A percentile compares a stretch with the other conserved stretches of the same genome.
These are phyloP conservation scores for Colletotrichum horii DNA, from an alignment of 2,329 filamentous ascomycete genomes.

Conservation along the genomic window DNA sequence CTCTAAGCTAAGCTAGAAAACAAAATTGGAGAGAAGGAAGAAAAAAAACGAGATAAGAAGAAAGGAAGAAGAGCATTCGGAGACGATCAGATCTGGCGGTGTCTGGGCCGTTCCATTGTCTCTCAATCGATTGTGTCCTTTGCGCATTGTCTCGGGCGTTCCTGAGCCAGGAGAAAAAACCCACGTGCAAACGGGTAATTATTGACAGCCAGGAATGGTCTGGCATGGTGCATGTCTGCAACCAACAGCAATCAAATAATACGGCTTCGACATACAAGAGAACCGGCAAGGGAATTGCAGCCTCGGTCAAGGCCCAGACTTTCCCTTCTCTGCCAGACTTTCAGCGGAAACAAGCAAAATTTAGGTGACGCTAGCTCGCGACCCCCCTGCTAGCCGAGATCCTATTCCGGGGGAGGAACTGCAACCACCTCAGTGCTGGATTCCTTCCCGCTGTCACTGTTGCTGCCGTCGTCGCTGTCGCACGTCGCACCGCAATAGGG, in stretches of 20 bases:
- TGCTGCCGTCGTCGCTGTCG: not conserved
- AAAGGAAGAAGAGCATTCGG: not conserved
- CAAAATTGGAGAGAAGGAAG: not conserved
- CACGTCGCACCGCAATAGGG: not conserved
- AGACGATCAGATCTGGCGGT: not conserved
- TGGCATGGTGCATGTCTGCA: not conserved
- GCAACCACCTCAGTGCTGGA: not conserved
- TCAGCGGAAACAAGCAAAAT: conserved; percentile 2
- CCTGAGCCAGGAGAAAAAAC: not conserved
- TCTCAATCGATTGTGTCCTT: not conserved
- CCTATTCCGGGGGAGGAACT: conserved; percentile 2
- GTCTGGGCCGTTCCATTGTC: not conserved
- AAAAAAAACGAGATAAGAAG: not conserved
- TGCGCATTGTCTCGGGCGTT: not conserved
- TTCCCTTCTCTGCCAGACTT: not conserved
- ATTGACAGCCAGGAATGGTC: not conserved
- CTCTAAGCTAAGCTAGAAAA: not conserved
- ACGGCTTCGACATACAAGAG: not conserved
- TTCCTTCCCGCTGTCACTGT: not conserved
- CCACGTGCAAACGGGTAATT: not conserved
- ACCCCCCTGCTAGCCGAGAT: not conserved
- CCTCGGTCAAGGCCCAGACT: not conserved
- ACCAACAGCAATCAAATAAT: not conserved
- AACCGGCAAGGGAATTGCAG: not conserved
- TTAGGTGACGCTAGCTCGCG: not conserved